Base-by-base conservation (phyloP, 495 filamentous ascomycete species). In the Penicillium verhagenii region DNA sequence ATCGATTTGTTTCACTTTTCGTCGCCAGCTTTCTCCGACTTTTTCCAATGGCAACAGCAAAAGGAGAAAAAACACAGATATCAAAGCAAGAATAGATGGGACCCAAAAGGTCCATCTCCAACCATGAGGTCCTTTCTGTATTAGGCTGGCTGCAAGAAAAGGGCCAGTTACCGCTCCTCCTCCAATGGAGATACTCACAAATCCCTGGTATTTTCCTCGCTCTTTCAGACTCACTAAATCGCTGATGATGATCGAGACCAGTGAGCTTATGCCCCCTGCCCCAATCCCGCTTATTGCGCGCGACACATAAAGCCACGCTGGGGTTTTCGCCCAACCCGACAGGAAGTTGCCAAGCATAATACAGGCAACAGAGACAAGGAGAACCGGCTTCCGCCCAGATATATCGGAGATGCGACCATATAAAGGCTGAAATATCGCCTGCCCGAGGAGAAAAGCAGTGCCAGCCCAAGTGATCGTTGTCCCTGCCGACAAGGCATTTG, bases 381-480 rank as follows among this genome's bases (percentile, higher is more conserved):
- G 67, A 8, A 81, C 67, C 19, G 70, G 66, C 61, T 81, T 82
- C 9, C 79, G 73, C 13, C 80, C 80, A 48, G 80, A 75, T 33
- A 82, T 80, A 63, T 82, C 75, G 1, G 79, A 82, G 8, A 85
- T 59, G 5, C 81, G 72, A 20, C 80, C 79, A 49, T 82, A 83
- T 1, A 82, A 67, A 14, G 80, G 74, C 35, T 79, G 78, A 42
- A 86, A 87, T 33, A 82, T 80, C 8, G 84, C 86, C 59, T 86
- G 86, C 1, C 83, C 84, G 31, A 91, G 81, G 10, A 90, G 70
- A 21, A 83, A 85, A 9, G 86, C 86, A 1, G 85, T 90, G 10
- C 86, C 87, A 3, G 86, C 79, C 87, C 86, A 91, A 0, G 81
- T 85, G 46, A 88, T 84, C 18, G 80, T 84, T 16, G 78, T 73